phyloP scores from a whole-genome alignment of 2,329 filamentous ascomycete genomes.

The Diplodia intermedia region DNA sequence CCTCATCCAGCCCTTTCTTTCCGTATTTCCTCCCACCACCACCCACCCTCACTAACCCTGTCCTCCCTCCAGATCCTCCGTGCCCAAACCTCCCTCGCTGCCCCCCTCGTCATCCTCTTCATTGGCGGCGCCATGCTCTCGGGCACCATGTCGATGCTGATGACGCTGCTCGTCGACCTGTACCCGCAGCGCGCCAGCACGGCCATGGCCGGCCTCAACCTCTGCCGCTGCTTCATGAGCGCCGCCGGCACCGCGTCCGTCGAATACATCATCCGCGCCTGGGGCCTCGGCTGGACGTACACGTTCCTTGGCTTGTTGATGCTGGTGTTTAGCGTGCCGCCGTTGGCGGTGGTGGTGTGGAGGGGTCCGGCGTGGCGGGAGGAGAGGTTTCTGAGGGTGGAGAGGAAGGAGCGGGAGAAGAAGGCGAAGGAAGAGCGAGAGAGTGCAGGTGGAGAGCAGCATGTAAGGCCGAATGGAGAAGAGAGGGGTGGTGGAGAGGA shows the following conservation, averaged over 20 bases:
- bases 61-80: background rate
- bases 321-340: conserved; percentile 46
- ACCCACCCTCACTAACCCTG: background rate
- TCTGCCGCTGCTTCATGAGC: conserved; percentile 41
- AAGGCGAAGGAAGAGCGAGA: conserved; percentile 19
- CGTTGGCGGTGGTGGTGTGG: conserved; percentile 47
- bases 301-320: conserved; percentile 50
- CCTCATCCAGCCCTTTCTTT: too few species aligned
- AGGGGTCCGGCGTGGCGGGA: conserved; percentile 48
- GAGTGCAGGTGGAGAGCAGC: background rate
- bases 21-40: background rate
- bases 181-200: conserved; percentile 50
- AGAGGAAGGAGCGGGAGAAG: conserved; percentile 41
- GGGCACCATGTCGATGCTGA: conserved; percentile 55
- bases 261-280: conserved; percentile 41
- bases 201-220: conserved; percentile 50
- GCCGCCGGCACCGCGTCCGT: conserved; percentile 43
- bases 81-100: conserved; percentile 37
- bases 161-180: conserved; percentile 55
- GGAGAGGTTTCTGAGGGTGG: conserved; percentile 45
- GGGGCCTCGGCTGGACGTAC: conserved; percentile 48
- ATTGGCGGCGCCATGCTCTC: conserved; percentile 63
- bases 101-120: conserved; percentile 57
- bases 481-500: too few species aligned
- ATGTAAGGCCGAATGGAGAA: background rate